Evolutionary conservation across 176 grass and related monocot genomes (phyloP), one percentile per base, ranked within the genome.

Genomic region (Juncus inflexus): DNA sequence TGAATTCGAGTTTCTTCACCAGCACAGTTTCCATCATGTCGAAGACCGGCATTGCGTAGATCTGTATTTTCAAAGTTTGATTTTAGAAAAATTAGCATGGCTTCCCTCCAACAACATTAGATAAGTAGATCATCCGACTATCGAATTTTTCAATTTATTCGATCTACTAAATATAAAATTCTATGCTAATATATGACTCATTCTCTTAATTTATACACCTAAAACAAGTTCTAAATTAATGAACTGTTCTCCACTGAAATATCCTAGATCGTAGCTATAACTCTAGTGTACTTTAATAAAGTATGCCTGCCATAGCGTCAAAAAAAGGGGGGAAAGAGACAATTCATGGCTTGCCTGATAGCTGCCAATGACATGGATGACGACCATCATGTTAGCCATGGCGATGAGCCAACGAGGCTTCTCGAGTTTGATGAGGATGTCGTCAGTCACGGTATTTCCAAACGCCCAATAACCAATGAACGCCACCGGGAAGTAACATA

Each of bases 41-140:
- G 55, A 90, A 90, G 4, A 90, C 76, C 0, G 87, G 83, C 83
- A 90, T 90, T 51, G 87, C 87, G 49, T 86, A 90, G 6, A 90
- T 40, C 75, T 77, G 38, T 60, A 12, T 6, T 8, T 28, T 7
- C 3, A 52, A 65, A 47, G 64, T 40, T 53, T 3, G 62, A 42
- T 9, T 42, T 62, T 5, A 64, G 19, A 28, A 47, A 47, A 47
- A 47, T 1, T 47, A 47, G 2, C 9, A 47, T 47, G 6, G 43
- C 19, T 28, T 28, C 19, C 19, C 19, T 28, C 19, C 19, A 28
- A 28, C 19, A 1, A 28, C 19, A 28, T 28, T 1, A 28, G 43
- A 9, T 45, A 45, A 45, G 7, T 45, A 45, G 42, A 45, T 45
- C 7, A 45, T 47, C 9, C 43, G 43, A 9, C 43, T 6, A 47